Evolutionary conservation across 2,329 filamentous ascomycete species (phyloP), one percentile per base, ranked within the genome.

Genomic region (Rhinocladiella similis): DNA sequence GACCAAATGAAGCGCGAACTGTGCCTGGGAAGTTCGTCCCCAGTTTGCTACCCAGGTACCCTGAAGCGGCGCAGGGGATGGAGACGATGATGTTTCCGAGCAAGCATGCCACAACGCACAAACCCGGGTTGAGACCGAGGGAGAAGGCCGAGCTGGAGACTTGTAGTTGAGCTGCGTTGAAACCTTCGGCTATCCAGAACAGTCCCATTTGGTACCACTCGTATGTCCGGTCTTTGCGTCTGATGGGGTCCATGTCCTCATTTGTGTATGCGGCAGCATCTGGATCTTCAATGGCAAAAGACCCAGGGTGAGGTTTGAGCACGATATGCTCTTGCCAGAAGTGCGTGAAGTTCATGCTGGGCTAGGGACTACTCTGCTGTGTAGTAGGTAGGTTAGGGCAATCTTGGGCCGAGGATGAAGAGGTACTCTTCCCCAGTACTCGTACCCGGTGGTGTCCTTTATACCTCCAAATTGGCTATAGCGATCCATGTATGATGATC

Each of bases 181-280:
- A 56, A 3, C 53, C 53, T 41, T 56, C 53, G 19, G 53, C 53
- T 29, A 56, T 56, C 53, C 53, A 56, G 20, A 56, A 56, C 35
- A 56, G 42, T 33, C 53, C 53, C 53, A 56, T 56, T 41, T 56
- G 53, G 47, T 56, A 56, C 53, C 53, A 56, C 29, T 45, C 47
- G 42, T 56, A 56, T 14, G 53, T 56, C 5, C 53, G 53, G 29
- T 56, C 53, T 50, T 56, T 56, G 4, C 53, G 20, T 22, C 47
- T 50, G 47, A 56, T 56, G 29, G 53, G 53, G 25, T 56, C 53
- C 53, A 56, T 56, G 33, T 56, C 53, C n/a, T 56, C 47, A 29
- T 56, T 56, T 33, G 53, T 56, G 39, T 51, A 56, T n/a, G 27
- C 16, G 42, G 29, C 18, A 5, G 53, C 47, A 22, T 51, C 35